A percentile compares a stretch with the other conserved stretches of the same genome.
Evolutionary conservation across 306 rosid species (phyloP).

Genomic region (Cotoneaster glaucophyllus): DNA sequence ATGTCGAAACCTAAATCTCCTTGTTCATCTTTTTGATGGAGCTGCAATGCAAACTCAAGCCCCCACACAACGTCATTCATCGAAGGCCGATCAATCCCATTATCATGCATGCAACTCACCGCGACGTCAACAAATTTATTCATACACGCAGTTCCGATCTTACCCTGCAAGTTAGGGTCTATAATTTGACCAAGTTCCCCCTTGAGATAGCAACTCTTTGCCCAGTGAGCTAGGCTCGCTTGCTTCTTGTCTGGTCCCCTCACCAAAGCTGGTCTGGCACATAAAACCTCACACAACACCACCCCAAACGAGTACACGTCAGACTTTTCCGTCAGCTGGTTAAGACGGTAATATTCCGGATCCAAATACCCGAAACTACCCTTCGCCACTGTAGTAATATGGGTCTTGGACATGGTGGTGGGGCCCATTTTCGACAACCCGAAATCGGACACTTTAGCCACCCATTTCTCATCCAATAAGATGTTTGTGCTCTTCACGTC

Average conservation of each 20-base stretch:
- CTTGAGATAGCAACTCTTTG: not conserved
- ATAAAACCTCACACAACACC: slow-evolving; percentile 14
- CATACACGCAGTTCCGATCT: slow-evolving; percentile 9
- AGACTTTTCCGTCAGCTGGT: slow-evolving; percentile 20
- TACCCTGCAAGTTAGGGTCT: slow-evolving; percentile 2
- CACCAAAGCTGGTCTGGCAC: slow-evolving; percentile 13
- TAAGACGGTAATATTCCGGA: slow-evolving; percentile 14
- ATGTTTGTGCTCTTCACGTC: slow-evolving; percentile 23
- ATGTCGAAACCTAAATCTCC: not conserved
- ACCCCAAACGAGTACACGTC: slow-evolving; percentile 28
- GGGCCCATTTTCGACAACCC: slow-evolving; percentile 21
- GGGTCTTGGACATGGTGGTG: not conserved
- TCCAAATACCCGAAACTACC: slow-evolving; percentile 27
- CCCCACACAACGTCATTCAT: slow-evolving; percentile 24
- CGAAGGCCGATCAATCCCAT: slow-evolving; percentile 21
- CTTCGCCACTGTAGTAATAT: slow-evolving; percentile 18
- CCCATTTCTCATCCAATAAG: slow-evolving; percentile 16
- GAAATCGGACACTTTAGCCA: slow-evolving; percentile 24
- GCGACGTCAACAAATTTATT: slow-evolving; percentile 14
- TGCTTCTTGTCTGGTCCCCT: not conserved
- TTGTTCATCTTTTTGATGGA: slow-evolving; percentile 6
- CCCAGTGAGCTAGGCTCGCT: slow-evolving; percentile 17
- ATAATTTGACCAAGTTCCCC: slow-evolving; percentile 7
- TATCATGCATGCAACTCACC: slow-evolving; percentile 13
- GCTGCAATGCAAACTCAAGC: slow-evolving; percentile 21